Base-by-base conservation (phyloP, 169 alveolate genomes). In the Plasmodium ovale region DNA sequence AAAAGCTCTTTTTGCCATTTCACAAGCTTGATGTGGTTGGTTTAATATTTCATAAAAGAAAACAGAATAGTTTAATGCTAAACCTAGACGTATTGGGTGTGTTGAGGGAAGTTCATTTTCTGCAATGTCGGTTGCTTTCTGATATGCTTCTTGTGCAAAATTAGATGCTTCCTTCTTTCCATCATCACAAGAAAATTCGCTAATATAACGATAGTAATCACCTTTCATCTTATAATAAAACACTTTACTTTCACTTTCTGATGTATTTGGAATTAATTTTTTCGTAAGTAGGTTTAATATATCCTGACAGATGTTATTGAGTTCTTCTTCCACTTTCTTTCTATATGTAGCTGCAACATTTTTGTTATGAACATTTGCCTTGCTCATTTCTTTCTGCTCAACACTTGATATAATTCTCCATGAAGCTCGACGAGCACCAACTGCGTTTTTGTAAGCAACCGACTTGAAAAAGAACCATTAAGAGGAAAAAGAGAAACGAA, bases 221-320 rank as follows among this genome's bases (percentile, higher is more conserved):
- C 99, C 99, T 95, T 98, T 98, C 99, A 99, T 98, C 96, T 99
- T 99, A 87, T 95, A 95, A 95, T 98, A 98, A 95, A 98, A 99
- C 56, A 98, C 99, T 89, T 96, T 94, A 74, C 98, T 95, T 94
- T 98, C 99, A 64, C 95, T 93, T 65, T 87, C 94, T 19, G 96
- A 90, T 67, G 99, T 96, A 31, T 96, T 94, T 68, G 97, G 97
- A 84, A 98, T 95, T 87, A 99, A 96, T 73, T 96, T 87, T 72
- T 95, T 91, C 89, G 97, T 97, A 51, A 98, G 95, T 49, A 98
- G 95, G 35, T 87, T 69, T 9, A 97, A 94, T 67, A 99, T 97
- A 87, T 95, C 98, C 77, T 96, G 94, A 94, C 99, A 98, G 71
- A 96, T 96, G 53, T 95, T 93, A 31, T 95, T 96, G 70, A 99